Percentiles rank a stretch among this genome's conserved stretches.
These are phyloP conservation scores for Fusarium fracticaudum DNA, from an alignment of 2,329 filamentous ascomycete species.

Conservation along the genomic window DNA sequence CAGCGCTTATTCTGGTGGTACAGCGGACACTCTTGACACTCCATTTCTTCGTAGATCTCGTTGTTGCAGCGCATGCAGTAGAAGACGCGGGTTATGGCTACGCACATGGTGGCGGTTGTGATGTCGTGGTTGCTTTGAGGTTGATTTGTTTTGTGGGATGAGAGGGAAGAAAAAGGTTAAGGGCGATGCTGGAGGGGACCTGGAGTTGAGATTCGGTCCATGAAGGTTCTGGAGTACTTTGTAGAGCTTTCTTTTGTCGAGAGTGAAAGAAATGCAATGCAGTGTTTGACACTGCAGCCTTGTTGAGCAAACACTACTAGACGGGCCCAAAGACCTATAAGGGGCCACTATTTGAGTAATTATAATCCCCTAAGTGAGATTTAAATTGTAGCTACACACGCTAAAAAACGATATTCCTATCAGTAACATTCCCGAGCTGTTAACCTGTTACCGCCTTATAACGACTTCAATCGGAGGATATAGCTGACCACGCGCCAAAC, in stretches of 20 bases:
- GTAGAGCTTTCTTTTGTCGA: fast-evolving
- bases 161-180: no score
- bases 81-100: background rate
- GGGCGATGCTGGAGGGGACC: background rate
- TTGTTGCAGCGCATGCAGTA: background rate
- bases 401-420: background rate
- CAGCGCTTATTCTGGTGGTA: background rate
- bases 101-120: background rate
- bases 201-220: fast-evolving
- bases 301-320: no score
- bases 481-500: background rate
- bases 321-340: fast-evolving
- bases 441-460: background rate
- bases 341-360: fast-evolving
- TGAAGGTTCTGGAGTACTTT: fast-evolving
- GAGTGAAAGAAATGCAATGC: background rate
- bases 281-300: background rate
- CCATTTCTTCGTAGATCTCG: background rate
- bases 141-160: no score
- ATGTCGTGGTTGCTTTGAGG: background rate
- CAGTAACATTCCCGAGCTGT: fast-evolving
- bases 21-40: background rate
- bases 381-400: background rate
- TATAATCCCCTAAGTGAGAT: fast-evolving
- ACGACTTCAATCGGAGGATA: background rate